These are phyloP conservation scores for Linanthus parryae DNA, from an alignment of 148 eudicot genomes.

Conservation along the genomic window DNA sequence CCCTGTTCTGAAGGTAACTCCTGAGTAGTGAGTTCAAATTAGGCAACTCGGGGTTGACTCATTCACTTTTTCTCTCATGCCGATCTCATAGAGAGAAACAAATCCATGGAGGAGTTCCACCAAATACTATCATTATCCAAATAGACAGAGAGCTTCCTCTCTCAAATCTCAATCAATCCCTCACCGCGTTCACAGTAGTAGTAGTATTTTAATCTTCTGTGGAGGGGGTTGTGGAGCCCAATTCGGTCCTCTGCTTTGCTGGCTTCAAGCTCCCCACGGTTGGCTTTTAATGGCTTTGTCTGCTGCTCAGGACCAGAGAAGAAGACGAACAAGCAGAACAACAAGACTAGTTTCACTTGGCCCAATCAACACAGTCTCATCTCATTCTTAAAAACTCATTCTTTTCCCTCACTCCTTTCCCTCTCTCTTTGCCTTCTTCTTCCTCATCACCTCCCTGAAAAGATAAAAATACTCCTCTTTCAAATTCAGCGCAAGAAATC, in stretches of 20 bases:
- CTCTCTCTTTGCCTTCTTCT: slow-evolving; percentile 15
- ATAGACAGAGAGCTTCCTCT: too few relatives aligned
- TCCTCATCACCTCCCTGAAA: neutral
- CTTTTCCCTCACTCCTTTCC: slow-evolving; percentile 14
- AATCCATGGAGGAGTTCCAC: too few relatives aligned
- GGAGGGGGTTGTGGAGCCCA: slow-evolving; percentile 86
- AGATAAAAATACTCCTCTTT: neutral
- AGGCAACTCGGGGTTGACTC: too few relatives aligned
- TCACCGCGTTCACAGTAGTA: too few relatives aligned
- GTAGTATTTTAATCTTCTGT: too few relatives aligned
- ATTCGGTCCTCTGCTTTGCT: slow-evolving; percentile 75
- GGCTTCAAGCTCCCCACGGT: slow-evolving; percentile 58
- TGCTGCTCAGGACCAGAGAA: slow-evolving; percentile 28
- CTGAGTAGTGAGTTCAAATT: too few relatives aligned
- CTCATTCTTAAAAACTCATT: slow-evolving; percentile 12
- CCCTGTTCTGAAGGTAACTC: too few relatives aligned
- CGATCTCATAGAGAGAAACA: too few relatives aligned
- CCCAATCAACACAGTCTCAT: slow-evolving; percentile 10
- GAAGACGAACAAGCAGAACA: too few relatives aligned
- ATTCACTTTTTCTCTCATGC: too few relatives aligned
- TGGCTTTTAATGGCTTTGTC: slow-evolving; percentile 57
- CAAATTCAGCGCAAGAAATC: neutral
- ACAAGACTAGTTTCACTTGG: slow-evolving; percentile 21
- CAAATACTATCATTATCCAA: too few relatives aligned
- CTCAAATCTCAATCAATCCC: too few relatives aligned